phyloP scores from a whole-genome alignment of 2,329 filamentous ascomycete species.

The Claviceps spartinae region DNA sequence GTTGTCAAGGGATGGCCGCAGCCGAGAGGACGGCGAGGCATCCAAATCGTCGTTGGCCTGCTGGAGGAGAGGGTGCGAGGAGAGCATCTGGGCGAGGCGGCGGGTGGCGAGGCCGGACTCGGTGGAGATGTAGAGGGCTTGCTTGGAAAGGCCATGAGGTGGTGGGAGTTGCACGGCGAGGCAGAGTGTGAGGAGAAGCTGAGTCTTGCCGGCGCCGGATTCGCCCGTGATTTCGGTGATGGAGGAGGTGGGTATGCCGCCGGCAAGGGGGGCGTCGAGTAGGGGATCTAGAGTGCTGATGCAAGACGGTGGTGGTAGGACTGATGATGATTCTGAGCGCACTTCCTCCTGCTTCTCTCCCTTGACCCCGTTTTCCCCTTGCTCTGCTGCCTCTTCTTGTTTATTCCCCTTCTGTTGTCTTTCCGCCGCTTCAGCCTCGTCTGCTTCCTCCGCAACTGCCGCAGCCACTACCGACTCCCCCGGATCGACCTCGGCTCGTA shows the following conservation, averaged over 20 bases:
- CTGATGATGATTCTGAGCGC: not conserved
- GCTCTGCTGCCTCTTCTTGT: not conserved
- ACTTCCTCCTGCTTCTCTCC: not conserved
- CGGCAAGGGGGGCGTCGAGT: slow-evolving; percentile 57
- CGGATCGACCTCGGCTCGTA: not conserved
- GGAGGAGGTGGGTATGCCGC: slow-evolving; percentile 68
- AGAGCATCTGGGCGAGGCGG: slow-evolving; percentile 68
- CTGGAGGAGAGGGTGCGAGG: slow-evolving; percentile 47
- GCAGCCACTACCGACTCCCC: no score
- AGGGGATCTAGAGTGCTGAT: slow-evolving; percentile 71
- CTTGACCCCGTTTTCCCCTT: not conserved
- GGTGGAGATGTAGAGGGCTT: slow-evolving; percentile 88
- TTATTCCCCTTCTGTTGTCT: not conserved
- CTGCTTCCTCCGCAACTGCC: not conserved
- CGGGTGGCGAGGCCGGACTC: slow-evolving; percentile 74
- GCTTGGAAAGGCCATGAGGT: slow-evolving; percentile 54
- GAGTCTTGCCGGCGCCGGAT: slow-evolving; percentile 89
- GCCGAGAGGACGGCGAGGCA: slow-evolving; percentile 5
- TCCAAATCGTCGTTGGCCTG: slow-evolving; percentile 8
- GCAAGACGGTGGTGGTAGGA: not conserved
- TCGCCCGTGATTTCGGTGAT: slow-evolving; percentile 87
- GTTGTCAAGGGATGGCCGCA: slow-evolving; percentile 51
- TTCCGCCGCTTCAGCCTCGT: not conserved
- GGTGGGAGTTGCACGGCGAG: slow-evolving; percentile 71
- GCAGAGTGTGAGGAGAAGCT: slow-evolving; percentile 75